Base-by-base conservation (phyloP, 305 asterid species). In the Fraxinus latifolia region DNA sequence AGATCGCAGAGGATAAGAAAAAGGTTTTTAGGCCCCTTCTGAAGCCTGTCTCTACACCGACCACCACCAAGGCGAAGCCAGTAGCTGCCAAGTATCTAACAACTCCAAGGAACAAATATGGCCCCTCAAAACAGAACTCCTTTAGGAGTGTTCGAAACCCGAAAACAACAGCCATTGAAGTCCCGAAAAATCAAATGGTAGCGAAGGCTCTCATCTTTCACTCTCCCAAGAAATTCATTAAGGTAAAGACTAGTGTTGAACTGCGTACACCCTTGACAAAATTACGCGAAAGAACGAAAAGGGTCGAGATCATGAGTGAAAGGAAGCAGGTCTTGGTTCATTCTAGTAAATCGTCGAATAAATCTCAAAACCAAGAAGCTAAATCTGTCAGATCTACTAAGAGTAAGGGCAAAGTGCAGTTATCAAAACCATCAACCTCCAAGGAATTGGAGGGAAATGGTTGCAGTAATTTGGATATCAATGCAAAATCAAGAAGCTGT, bases 51-150 rank as follows among this genome's bases (percentile, higher is more conserved):
- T 27, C 93, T 27, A 92, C 98, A 12, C 98, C 99, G 12, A 82
- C 87, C 85, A 78, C 83, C 4, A 77, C 83, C 3, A 96, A 89
- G 87, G 88, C 88, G 37, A 94, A 82, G 83, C 92, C 89, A 34
- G 97, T 94, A 83, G 90, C 98, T 77, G 89, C 99, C 0, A 96
- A 94, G 93, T 94, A 93, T 88, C 94, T 96, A 7, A 94, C 99
- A 1, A 92, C 98, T 71, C 97, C 97, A 5, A 92, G 97, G 87
- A 91, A 90, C 89, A 94, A 87, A 85, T 88, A 85, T 25, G 80
- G 88, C 81, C 80, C 58, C 32, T 78, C 86, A 6, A 89, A 86
- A 25, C 77, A 86, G 37, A 88, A 77, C 70, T 80, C 89, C 19
- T 94, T 93, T 84, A 89, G 87, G 74, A 96, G 98, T 78, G 97